Evolutionary conservation across 805 yeast species (phyloP).

Genomic region (Saturnispora serradocipensis): DNA sequence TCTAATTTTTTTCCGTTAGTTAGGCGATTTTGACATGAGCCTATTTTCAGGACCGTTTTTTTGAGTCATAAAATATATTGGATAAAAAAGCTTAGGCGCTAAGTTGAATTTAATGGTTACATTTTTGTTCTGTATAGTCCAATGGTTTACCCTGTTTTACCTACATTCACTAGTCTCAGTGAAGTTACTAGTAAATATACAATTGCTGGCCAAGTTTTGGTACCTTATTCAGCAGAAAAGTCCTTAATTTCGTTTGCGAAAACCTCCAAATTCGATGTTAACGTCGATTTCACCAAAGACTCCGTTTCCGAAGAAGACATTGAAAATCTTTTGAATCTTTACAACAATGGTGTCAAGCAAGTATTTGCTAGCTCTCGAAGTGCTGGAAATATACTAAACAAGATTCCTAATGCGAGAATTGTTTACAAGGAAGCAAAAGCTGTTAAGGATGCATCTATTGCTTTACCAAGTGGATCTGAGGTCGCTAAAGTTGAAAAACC

Average conservation of each 20-base stretch:
- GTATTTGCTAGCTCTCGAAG: conserved; percentile 18
- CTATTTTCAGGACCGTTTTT: not conserved
- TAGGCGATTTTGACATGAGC: not conserved
- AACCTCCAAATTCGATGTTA: conserved; percentile 7
- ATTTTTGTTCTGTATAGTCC: not conserved
- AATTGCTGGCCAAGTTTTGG: conserved; percentile 25
- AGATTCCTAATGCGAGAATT: conserved; percentile 29
- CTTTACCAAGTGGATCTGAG: conserved; percentile 1
- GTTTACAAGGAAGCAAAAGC: conserved; percentile 14
- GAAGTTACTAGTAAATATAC: conserved; percentile 13
- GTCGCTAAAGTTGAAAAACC: conserved; percentile 1
- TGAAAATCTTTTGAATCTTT: conserved; percentile 18
- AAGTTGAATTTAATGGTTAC: not conserved
- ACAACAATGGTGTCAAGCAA: conserved; percentile 25
- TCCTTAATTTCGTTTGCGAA: conserved; percentile 13
- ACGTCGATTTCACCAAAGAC: conserved; percentile 19
- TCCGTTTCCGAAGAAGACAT: conserved; percentile 14
- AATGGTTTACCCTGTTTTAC: conserved; percentile 30
- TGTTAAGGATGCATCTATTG: conserved; percentile 16
- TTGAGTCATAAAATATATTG: not conserved
- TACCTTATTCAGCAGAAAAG: conserved; percentile 14
- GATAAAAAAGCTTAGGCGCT: not conserved
- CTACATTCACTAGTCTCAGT: conserved; percentile 16
- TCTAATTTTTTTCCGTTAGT: not conserved
- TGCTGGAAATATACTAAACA: conserved; percentile 17